Evolutionary conservation across 192 early-diverging fungal genomes (phyloP).

Genomic region (Coemansia sp.): DNA sequence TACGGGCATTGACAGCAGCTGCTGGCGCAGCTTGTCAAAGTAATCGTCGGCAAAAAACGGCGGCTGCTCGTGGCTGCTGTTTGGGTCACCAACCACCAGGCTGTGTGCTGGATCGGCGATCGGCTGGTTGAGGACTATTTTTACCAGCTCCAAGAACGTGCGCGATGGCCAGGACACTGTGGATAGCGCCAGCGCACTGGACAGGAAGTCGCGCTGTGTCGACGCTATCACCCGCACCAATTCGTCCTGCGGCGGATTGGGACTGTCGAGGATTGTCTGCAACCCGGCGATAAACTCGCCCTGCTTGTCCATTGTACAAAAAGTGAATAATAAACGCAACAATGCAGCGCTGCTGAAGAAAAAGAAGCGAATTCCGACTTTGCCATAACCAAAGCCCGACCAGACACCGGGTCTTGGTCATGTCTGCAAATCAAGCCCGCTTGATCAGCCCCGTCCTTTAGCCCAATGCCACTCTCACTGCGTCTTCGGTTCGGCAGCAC

Average conservation of each 20-base stretch:
- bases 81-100: constrained; percentile 16
- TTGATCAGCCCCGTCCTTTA: too few relatives aligned
- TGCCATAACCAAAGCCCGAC: too few relatives aligned
- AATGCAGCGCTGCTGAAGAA: too few relatives aligned
- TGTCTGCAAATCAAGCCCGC: too few relatives aligned
- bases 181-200: constrained; percentile 29
- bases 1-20: constrained; percentile 19
- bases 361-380: background rate
- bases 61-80: constrained; percentile 26
- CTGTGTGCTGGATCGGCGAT: constrained; percentile 23
- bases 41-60: constrained; percentile 42
- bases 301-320: constrained; percentile 43
- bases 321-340: background rate
- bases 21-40: constrained; percentile 34
- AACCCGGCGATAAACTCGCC: constrained; percentile 36
- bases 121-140: constrained; percentile 31
- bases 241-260: constrained; percentile 35
- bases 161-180: constrained; percentile 40
- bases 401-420: too few relatives aligned
- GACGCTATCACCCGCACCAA: constrained; percentile 35
- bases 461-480: too few relatives aligned
- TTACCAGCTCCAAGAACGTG: constrained; percentile 51
- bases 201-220: constrained; percentile 39
- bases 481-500: too few relatives aligned
- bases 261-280: constrained; percentile 42